These are phyloP conservation scores for Clarireedia paspali DNA, from an alignment of 2,329 filamentous ascomycete species.

Conservation along the genomic window DNA sequence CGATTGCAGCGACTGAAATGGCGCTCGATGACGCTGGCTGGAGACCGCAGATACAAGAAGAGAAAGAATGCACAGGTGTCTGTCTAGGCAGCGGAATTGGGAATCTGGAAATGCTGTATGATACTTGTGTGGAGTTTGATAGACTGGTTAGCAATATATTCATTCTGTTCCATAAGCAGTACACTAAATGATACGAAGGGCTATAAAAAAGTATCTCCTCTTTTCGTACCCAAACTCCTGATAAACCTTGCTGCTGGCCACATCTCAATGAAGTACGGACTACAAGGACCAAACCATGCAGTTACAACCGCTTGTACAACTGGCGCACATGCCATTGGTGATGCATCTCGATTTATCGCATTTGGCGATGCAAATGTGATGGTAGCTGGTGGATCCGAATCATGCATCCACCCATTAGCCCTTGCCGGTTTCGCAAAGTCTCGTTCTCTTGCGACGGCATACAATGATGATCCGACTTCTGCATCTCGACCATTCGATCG, in stretches of 20 bases:
- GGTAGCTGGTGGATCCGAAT: constrained; percentile 91
- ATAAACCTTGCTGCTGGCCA: constrained; percentile 95
- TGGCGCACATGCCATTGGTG: constrained; percentile 87
- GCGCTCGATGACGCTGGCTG: constrained; percentile 78
- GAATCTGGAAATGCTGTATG: constrained; percentile 84
- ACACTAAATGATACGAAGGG: constrained; percentile 46
- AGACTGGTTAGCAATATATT: constrained; percentile 45
- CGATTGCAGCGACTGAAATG: constrained; percentile 77
- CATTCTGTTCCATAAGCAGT: background rate
- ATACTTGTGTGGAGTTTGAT: constrained; percentile 70
- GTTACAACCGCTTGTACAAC: constrained; percentile 95
- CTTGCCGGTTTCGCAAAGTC: constrained; percentile 88
- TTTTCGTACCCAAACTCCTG: constrained; percentile 87
- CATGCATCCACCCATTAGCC: constrained; percentile 89
- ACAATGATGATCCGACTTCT: constrained; percentile 61
- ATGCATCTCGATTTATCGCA: constrained; percentile 88
- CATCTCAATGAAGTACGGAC: constrained; percentile 84
- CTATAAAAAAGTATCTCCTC: constrained; percentile 84
- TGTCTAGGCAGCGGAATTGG: constrained; percentile 94
- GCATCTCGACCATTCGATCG: constrained; percentile 85
- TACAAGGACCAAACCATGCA: constrained; percentile 86
- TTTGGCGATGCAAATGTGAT: constrained; percentile 90
- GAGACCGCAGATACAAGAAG: constrained; percentile 41
- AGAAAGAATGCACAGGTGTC: constrained; percentile 74
- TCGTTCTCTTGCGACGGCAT: constrained; percentile 74